Percentiles rank a stretch among this genome's conserved stretches.
Evolutionary conservation across 1,139 yeast genomes (phyloP).

Genomic region (Tardiomyces blankii): DNA sequence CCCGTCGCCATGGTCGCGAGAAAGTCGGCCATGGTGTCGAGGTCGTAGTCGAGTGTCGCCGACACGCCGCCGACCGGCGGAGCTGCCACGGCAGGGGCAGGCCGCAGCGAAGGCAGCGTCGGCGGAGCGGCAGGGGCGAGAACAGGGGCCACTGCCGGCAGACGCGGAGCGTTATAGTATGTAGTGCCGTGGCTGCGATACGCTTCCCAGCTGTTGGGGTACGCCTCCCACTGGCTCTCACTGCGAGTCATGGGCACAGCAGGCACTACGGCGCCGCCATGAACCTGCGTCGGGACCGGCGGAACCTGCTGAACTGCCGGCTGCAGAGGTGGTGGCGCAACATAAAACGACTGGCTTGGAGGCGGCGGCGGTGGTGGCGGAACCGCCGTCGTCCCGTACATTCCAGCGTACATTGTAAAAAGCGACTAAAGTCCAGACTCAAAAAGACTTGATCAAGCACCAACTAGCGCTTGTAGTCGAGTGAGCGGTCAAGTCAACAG

Average conservation of each 20-base stretch:
- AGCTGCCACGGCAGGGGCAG: neutral
- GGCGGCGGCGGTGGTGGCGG: neutral
- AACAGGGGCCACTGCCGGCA: too few species aligned
- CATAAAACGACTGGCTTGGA: neutral
- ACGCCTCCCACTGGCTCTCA: neutral
- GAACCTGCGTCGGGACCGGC: neutral
- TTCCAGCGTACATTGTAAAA: too few species aligned
- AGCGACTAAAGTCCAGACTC: too few species aligned
- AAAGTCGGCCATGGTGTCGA: slow-evolving; percentile 67
- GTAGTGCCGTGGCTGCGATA: neutral
- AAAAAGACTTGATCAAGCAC: too few species aligned
- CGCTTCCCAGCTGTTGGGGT: neutral
- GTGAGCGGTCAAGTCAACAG: too few species aligned
- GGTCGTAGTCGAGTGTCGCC: slow-evolving; percentile 46
- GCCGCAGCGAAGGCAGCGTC: neutral
- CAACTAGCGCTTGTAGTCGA: too few species aligned
- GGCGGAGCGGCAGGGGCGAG: too few species aligned
- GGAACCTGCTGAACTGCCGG: neutral
- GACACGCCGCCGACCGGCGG: neutral
- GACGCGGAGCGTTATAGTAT: neutral
- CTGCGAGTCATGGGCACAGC: neutral
- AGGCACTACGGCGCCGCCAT: neutral
- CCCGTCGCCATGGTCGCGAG: slow-evolving; percentile 57
- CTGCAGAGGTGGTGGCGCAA: neutral
- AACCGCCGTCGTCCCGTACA: neutral